Base-by-base conservation (phyloP, 2,329 filamentous ascomycete species). In the Phaeosphaeriaceae sp. region DNA sequence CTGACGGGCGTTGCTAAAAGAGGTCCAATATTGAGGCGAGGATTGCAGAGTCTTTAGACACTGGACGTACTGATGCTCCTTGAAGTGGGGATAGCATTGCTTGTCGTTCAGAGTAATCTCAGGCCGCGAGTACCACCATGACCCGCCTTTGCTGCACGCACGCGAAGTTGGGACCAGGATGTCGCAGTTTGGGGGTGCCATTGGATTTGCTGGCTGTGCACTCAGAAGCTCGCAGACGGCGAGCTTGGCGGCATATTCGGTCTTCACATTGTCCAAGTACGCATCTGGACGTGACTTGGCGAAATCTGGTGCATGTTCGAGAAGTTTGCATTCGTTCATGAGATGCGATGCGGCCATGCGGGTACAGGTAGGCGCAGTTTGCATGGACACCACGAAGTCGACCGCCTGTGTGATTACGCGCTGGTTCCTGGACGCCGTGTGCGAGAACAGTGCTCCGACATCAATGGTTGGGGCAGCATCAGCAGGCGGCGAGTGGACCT, bases 161-260 rank as follows among this genome's bases (percentile, higher is more conserved):
- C 74, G 64, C 0, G 73, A 65, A 7, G 78, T 76, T 3, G 80
- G 79, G 7, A 81, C 74, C 33, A 88, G 81, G 1, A 82, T 74
- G 19, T 76, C 66, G 63, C 88, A 90, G 22, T 81, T 66, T 2
- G 75, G 57, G 2, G 88, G 87, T 40, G 86, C 76, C 1, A 72
- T 55, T 17, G 83, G 79, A 11, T 82, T 80, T 2, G 48, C 52
- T 13, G 62, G 63, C 20, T 70, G 68, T 19, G 85, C 84, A 20
- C 82, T 83, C 11, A 80, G 78, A 7, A 89, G 79, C 67, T 90
- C 88, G 64, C 88, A 91, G 9, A 89, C 79, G 11, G 88, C 86
- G 17, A 90, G 79, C 46, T 86, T 83, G 9, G 85, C 84, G 1
- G 87, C 86, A 61, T 88, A 90, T 31, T 86, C 79, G 4, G 85